These are phyloP conservation scores for Ganoderma lingzhi DNA, from an alignment of 1,284 basidiomycete genomes.

Conservation along the genomic window DNA sequence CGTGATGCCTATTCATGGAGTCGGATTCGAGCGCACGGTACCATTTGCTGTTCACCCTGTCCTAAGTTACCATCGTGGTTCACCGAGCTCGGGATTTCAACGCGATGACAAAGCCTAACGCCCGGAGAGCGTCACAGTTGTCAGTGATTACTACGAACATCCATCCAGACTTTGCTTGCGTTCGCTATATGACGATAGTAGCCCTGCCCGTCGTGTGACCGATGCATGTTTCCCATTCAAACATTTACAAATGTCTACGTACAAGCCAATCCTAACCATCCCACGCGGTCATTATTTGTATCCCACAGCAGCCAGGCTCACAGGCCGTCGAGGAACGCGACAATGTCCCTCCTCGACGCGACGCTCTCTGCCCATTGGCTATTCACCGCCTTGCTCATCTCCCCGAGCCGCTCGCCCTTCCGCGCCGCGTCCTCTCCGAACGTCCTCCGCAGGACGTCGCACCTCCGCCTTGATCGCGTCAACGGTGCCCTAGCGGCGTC, in stretches of 20 bases:
- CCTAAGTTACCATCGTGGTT: too few relatives aligned
- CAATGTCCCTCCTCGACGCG: conserved; percentile 19
- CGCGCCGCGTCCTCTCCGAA: conserved; percentile 31
- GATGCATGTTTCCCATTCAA: neutral
- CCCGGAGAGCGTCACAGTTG: too few relatives aligned
- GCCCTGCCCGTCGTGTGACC: neutral
- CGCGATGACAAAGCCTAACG: too few relatives aligned
- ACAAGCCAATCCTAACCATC: too few relatives aligned
- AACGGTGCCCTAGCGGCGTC: conserved; percentile 32
- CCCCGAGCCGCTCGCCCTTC: conserved; percentile 31
- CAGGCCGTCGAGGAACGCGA: conserved; percentile 18
- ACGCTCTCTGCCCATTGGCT: conserved; percentile 26
- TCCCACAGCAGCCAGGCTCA: neutral
- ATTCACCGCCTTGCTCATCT: conserved; percentile 16
- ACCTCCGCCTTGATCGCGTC: conserved; percentile 34
- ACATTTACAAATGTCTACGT: neutral
- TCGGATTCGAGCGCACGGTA: too few relatives aligned
- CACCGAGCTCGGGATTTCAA: too few relatives aligned
- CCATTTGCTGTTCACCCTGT: too few relatives aligned
- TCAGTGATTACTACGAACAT: neutral
- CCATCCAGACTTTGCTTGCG: neutral
- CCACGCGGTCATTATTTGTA: neutral
- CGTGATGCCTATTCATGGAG: neutral
- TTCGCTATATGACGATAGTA: neutral
- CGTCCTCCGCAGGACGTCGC: conserved; percentile 28